These are phyloP conservation scores for Rhododendron griersonianum DNA, from an alignment of 148 eudicot species.

Conservation along the genomic window DNA sequence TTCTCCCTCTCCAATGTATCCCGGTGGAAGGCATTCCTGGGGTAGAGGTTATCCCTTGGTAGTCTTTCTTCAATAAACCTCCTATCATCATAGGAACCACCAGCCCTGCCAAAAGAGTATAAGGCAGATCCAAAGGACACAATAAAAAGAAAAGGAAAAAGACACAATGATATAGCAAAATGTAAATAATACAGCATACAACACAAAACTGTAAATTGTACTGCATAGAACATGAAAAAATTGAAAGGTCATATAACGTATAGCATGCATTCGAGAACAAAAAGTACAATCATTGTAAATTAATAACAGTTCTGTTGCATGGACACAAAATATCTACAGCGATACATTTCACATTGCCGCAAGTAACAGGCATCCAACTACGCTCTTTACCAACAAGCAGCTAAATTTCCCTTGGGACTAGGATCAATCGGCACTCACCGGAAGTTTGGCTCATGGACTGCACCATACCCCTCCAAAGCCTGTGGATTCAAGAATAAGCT, in stretches of 20 bases:
- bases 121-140: constrained; percentile 22
- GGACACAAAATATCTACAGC: neutral
- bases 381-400: neutral
- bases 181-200: constrained; percentile 4
- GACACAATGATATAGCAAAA: constrained; percentile 9
- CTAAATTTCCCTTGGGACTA: constrained; percentile 17
- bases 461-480: constrained; percentile 98
- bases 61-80: constrained; percentile 82
- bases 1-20: constrained; percentile 68
- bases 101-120: constrained; percentile 55
- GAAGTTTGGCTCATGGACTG: constrained; percentile 80
- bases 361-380: neutral
- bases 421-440: constrained; percentile 67
- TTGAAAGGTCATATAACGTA: neutral
- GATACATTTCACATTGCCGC: neutral
- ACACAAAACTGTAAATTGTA: neutral
- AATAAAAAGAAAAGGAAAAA: constrained; percentile 11
- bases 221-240: constrained; percentile 2
- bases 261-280: neutral
- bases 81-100: constrained; percentile 83
- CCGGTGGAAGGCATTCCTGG: constrained; percentile 63
- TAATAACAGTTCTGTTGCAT: neutral
- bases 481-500: constrained; percentile 99
- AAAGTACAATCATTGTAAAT: neutral
- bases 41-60: constrained; percentile 59